Evolutionary conservation across 2,329 filamentous ascomycete species (phyloP), one percentile per base, ranked within the genome.

Genomic region (Didymosphaeria variabile): DNA sequence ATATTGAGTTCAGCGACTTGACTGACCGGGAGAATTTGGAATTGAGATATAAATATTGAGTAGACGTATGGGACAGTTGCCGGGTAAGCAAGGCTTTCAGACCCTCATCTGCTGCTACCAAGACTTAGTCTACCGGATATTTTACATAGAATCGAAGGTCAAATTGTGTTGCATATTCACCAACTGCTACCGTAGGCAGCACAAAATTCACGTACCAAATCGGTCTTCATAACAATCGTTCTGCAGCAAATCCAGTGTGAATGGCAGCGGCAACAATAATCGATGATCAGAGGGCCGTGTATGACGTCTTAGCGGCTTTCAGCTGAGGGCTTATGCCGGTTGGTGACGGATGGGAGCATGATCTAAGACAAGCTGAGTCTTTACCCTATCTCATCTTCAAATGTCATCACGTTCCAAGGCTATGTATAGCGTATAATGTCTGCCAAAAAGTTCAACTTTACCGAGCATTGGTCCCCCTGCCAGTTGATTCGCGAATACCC

Each of bases 21-120:
- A 87, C 85, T 3, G 86, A 87, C 59, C 80, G 71, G 67, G 81
- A 88, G 76, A 87, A 88, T 67, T 80, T 80, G 69, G 78, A 76
- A n/a, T 85, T 87, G 72, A 79, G 84, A 45, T 87, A 87, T 63
- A 63, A 62, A 32, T 63, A 55, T 34, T 59, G 9, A 56, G 44
- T 26, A 45, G 7, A 23, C 13, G 23, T 10, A 8, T n/a, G 4
- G 42, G 19, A 45, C 5, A 5, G 34, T 12, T 36, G 5, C 15
- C 15, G 34, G 42, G 7, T 13, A 23, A 23, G 42, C 42, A 8
- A 45, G 9, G 19, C 10, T 19, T 19, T 44, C n/a, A 17, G 40
- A 21, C 15, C 34, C 10, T 7, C 15, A 15, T 36, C 15, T 36
- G 34, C 15, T 15, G 34, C 19, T 19, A 21, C 42, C n/a, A 21